Conservation (phyloP, 2,329 filamentous ascomycete genomes). For the Hortaea werneckii region DNA sequence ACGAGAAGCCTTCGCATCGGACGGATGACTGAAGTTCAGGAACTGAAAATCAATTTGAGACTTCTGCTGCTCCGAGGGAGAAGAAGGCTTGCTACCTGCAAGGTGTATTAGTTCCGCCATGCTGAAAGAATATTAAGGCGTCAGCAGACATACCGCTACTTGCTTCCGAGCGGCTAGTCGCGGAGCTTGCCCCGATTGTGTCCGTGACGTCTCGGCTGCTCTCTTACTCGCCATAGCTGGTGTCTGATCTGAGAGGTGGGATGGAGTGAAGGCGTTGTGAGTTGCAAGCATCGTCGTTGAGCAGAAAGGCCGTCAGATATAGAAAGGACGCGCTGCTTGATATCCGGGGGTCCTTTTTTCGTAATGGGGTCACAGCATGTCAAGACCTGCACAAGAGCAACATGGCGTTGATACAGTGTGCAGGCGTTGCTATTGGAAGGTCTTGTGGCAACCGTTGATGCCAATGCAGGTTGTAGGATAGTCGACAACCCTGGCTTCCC, state of each 20-base stretch:
- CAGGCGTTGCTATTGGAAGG: conserved; percentile 20
- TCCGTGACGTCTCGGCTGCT: conserved; percentile 22
- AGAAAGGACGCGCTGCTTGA: conserved; percentile 5
- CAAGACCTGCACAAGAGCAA: conserved; percentile 15
- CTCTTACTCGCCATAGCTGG: conserved; percentile 16
- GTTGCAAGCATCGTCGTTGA: not conserved
- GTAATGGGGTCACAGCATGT: conserved; percentile 13
- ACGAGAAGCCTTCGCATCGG: conserved; percentile 23
- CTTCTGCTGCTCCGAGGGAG: conserved; percentile 10
- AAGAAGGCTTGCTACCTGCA: conserved; percentile 16
- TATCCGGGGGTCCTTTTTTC: conserved; percentile 17
- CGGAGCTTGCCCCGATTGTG: conserved; percentile 14
- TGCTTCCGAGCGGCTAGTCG: conserved; percentile 17
- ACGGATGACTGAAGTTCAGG: conserved; percentile 26
- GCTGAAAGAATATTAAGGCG: conserved; percentile 1
- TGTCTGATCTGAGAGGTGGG: not conserved
- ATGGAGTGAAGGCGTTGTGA: not conserved
- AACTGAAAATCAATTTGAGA: conserved; percentile 24
- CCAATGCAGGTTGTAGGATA: conserved; percentile 15
- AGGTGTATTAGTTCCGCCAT: conserved; percentile 2
- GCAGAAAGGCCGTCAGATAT: conserved; percentile 2
- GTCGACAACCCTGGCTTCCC: not conserved
- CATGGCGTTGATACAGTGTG: conserved; percentile 19
- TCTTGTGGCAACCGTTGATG: conserved; percentile 18
- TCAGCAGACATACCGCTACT: conserved; percentile 10